These are phyloP conservation scores for Quercus phellos DNA, from an alignment of 331 rosid species.

Conservation along the genomic window DNA sequence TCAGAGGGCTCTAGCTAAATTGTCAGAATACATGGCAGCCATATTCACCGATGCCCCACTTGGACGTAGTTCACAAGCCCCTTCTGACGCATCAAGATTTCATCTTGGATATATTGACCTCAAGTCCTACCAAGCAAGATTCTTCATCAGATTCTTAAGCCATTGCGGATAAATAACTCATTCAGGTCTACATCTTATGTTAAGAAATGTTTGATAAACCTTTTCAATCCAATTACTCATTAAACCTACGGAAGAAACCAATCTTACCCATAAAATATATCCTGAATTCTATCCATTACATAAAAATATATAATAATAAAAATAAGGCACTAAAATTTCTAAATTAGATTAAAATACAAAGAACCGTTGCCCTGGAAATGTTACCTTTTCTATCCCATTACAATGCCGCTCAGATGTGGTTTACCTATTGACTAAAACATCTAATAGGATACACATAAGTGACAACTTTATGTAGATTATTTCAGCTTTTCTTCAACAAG, in stretches of 20 bases:
- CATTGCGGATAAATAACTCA: no score
- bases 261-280: neutral
- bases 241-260: neutral
- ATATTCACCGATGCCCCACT: no score
- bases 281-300: neutral
- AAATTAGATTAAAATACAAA: neutral
- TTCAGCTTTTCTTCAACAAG: constrained; percentile 69
- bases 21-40: no score
- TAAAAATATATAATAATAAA: neutral
- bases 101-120: no score
- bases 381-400: neutral
- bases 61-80: no score
- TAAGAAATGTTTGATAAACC: neutral
- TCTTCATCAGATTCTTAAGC: no score
- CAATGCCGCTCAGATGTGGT: neutral
- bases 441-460: neutral
- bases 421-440: neutral
- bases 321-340: neutral
- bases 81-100: no score
- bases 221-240: neutral
- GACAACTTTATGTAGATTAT: constrained; percentile 28
- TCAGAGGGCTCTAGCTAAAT: no score
- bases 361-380: neutral
- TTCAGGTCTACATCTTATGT: no score
- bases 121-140: no score